Conservation (phyloP, 768 basidiomycete genomes). For the Hericium coralloides region DNA sequence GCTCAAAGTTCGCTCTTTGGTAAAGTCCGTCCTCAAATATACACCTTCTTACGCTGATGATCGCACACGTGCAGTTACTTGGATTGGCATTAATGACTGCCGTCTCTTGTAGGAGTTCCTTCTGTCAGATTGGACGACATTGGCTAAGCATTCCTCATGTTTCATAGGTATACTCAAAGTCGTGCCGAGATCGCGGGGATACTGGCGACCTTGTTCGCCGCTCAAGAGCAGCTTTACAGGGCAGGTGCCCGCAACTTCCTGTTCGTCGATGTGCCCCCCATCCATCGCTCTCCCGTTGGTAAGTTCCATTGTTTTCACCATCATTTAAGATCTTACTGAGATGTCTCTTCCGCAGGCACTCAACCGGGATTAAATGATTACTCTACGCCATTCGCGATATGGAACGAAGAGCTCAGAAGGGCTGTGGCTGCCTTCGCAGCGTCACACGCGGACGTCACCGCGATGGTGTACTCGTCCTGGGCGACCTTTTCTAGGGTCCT, state of each 20-base stretch:
- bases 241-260: slow-evolving; percentile 43
- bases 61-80: slow-evolving; percentile 35
- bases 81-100: slow-evolving; percentile 64
- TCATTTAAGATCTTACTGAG: not conserved
- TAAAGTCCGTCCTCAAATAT: slow-evolving; percentile 1
- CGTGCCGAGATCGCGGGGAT: slow-evolving; percentile 17
- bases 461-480: slow-evolving; percentile 41
- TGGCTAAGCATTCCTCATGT: too few relatives aligned
- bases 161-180: slow-evolving; percentile 7
- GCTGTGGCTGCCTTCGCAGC: slow-evolving; percentile 27
- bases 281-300: slow-evolving; percentile 38
- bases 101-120: slow-evolving; percentile 27
- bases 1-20: slow-evolving; percentile 19
- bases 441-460: slow-evolving; percentile 35
- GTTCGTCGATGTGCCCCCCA: slow-evolving; percentile 52
- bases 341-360: not conserved
- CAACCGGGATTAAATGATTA: not conserved
- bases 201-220: slow-evolving; percentile 26
- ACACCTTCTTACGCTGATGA: not conserved
- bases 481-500: slow-evolving; percentile 37
- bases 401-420: slow-evolving; percentile 37
- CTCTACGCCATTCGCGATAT: slow-evolving; percentile 19
- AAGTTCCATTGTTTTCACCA: not conserved
- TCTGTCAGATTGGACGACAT: not conserved
- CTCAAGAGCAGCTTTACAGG: slow-evolving; percentile 40